Base-by-base conservation (phyloP, 805 yeast species). In the Maudiozyma saulgeensis region DNA sequence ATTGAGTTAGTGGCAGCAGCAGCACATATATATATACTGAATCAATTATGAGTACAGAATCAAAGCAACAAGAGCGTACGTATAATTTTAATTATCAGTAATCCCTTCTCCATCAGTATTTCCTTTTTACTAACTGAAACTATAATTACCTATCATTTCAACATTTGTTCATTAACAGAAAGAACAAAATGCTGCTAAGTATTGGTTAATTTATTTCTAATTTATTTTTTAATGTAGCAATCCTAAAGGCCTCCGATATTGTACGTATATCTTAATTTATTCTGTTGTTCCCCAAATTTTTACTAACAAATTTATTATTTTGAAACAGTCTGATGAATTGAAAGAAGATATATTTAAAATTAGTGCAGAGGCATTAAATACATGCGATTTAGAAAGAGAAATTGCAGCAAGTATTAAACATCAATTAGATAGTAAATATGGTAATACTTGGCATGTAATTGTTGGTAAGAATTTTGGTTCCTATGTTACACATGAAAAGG, bases 401-500 rank as follows among this genome's bases (percentile, higher is more conserved):
- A 70, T 84, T 37, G 90, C 93, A 15, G 74, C 81, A 0, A 70
- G 67, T 48, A 66, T 84, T 52, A 86, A 85, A 68, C 81, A 82
- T 56, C 72, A 73, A 45, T 64, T 84, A 64, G 93, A 85, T 61
- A 73, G 75, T 44, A 64, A 72, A 43, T 77, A 73, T 51, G 91
- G 90, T 0, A 76, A 80, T 28, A 78, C 87, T 39, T 86, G 93
- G 95, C 91, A 86, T 62, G 87, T 83, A 2, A 75, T 86, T 45
- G 89, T 84, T 47, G 95, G 93, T 11, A 82, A 79, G 63, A 81
- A 81, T 57, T 86, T 85, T 66, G 91, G 93, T 3, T 77, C 84
- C 45, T 84, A 81, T 61, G 88, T 86, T 18, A 82, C 90, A 12
- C 93, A 86, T 60, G 87, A 84, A 64, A 79, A 79, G 55, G 90